These are phyloP conservation scores for Puccinia horiana DNA, from an alignment of 1,284 basidiomycete species.

Conservation along the genomic window DNA sequence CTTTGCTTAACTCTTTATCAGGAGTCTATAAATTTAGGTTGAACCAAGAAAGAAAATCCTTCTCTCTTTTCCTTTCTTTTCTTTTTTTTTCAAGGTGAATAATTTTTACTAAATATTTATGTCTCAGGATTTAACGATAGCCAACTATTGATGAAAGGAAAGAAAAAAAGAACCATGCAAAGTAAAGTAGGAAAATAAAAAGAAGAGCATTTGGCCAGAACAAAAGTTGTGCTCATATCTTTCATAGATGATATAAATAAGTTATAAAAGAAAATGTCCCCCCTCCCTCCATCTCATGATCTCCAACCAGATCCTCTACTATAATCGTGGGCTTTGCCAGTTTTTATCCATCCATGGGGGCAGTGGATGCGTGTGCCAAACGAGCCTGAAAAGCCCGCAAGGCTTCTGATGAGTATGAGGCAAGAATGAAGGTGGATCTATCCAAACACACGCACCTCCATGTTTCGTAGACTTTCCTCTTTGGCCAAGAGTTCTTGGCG, in stretches of 20 bases:
- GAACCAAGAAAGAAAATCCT: no score
- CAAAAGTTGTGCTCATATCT: not conserved
- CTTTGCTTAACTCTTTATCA: no score
- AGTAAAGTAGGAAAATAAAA: not conserved
- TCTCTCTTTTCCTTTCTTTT: no score
- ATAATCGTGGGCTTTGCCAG: not conserved
- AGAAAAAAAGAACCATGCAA: no score
- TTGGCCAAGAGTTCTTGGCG: conserved; percentile 77
- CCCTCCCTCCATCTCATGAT: not conserved
- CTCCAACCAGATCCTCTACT: not conserved
- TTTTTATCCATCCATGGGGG: conserved; percentile 29
- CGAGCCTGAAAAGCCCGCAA: conserved; percentile 15
- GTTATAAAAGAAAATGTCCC: not conserved
- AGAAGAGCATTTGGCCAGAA: not conserved
- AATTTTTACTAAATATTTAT: no score
- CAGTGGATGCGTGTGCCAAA: conserved; percentile 36
- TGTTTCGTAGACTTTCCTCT: conserved; percentile 58
- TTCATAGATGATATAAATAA: not conserved
- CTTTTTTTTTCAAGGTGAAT: no score
- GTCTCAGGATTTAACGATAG: no score
- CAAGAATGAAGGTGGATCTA: not conserved
- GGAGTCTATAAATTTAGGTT: no score
- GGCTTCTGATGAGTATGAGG: not conserved
- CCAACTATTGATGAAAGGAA: no score
- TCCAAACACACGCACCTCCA: conserved; percentile 43